These are phyloP conservation scores for Crotalaria pallida DNA, from an alignment of 306 rosid species.

Conservation along the genomic window DNA sequence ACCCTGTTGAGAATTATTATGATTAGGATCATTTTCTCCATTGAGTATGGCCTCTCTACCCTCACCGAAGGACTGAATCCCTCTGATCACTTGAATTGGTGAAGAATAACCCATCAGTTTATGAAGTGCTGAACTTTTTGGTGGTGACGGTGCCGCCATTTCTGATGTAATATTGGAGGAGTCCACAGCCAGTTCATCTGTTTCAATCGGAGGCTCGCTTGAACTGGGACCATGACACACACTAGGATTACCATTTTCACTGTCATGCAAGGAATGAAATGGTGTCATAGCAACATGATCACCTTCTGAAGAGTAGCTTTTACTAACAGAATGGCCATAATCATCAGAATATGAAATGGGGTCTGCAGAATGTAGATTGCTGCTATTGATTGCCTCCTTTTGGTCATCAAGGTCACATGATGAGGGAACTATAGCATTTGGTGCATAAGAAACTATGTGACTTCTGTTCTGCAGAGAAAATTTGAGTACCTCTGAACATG, in stretches of 20 bases:
- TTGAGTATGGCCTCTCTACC: slow-evolving; percentile 27
- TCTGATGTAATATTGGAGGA: slow-evolving; percentile 43
- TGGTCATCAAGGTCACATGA: slow-evolving; percentile 38
- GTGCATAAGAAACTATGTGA: slow-evolving; percentile 49
- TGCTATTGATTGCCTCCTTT: slow-evolving; percentile 18
- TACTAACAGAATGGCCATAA: slow-evolving; percentile 39
- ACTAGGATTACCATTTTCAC: slow-evolving; percentile 15
- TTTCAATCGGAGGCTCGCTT: slow-evolving; percentile 18
- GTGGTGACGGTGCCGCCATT: slow-evolving; percentile 20
- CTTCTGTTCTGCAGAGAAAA: slow-evolving; percentile 55
- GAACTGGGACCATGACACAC: slow-evolving; percentile 26
- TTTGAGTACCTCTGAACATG: slow-evolving; percentile 74
- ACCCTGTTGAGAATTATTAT: background rate
- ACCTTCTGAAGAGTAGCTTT: slow-evolving; percentile 58
- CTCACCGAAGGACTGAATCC: slow-evolving; percentile 25
- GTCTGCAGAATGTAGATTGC: slow-evolving; percentile 29
- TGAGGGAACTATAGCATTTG: slow-evolving; percentile 23
- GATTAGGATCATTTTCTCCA: slow-evolving; percentile 9
- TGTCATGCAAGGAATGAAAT: background rate
- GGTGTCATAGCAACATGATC: slow-evolving; percentile 30
- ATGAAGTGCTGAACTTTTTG: slow-evolving; percentile 69
- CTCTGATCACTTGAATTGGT: slow-evolving; percentile 61
- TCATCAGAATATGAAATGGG: slow-evolving; percentile 64
- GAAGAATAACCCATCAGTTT: slow-evolving; percentile 88
- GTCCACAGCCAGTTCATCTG: slow-evolving; percentile 17